Percentiles rank a stretch among this genome's conserved stretches.
These are phyloP conservation scores for Boletales sp. DNA, from an alignment of 768 basidiomycete species.

Conservation along the genomic window DNA sequence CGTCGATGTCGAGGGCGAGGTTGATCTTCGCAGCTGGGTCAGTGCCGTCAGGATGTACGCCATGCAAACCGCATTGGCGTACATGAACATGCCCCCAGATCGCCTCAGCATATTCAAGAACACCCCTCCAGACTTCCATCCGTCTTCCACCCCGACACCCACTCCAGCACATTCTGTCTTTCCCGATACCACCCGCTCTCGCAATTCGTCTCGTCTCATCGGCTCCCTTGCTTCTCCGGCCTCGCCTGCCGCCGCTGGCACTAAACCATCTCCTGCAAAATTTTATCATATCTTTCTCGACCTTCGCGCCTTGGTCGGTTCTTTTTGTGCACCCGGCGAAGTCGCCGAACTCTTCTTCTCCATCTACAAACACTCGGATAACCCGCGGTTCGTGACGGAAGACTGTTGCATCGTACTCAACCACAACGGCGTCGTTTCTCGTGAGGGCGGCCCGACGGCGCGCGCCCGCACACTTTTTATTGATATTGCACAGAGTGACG, in stretches of 20 bases:
- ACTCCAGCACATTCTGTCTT: constrained; percentile 71
- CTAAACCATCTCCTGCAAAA: constrained; percentile 49
- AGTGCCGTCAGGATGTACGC: constrained; percentile 90
- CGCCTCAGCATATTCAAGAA: constrained; percentile 32
- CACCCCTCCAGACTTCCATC: constrained; percentile 42
- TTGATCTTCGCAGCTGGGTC: constrained; percentile 80
- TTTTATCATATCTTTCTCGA: constrained; percentile 93
- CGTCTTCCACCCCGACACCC: constrained; percentile 43
- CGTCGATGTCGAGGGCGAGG: constrained; percentile 84
- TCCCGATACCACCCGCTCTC: constrained; percentile 43
- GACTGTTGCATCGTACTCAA: constrained; percentile 89
- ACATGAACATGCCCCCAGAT: constrained; percentile 54
- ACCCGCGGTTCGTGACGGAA: constrained; percentile 83
- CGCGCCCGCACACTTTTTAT: constrained; percentile 85
- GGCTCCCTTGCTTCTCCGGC: constrained; percentile 32
- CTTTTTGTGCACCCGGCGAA: constrained; percentile 86
- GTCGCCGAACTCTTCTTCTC: constrained; percentile 93
- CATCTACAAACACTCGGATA: constrained; percentile 78
- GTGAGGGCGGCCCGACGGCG: constrained; percentile 56
- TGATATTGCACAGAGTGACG: constrained; percentile 83
- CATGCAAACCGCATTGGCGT: constrained; percentile 81
- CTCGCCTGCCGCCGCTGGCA: background rate
- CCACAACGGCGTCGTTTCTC: constrained; percentile 85
- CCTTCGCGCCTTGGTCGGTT: constrained; percentile 87
- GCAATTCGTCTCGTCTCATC: constrained; percentile 32